These are phyloP conservation scores for Monosporascus sp. DNA, from an alignment of 2,329 filamentous ascomycete species.

Conservation along the genomic window DNA sequence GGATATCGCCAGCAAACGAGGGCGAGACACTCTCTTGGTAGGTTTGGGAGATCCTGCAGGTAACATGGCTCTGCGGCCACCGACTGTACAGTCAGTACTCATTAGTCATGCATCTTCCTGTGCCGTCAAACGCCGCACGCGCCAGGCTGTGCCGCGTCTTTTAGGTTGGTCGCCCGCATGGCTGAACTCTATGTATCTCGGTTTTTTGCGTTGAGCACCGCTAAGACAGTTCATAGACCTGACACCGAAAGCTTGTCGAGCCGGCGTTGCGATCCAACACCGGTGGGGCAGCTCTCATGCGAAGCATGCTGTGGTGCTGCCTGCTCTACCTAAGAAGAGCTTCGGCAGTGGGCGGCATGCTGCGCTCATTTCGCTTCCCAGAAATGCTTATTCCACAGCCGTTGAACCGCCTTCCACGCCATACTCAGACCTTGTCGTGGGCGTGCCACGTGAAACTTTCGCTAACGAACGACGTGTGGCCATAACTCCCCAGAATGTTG, in stretches of 20 bases:
- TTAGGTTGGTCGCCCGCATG: constrained; percentile 22
- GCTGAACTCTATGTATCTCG: constrained; percentile 3
- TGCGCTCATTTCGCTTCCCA: constrained; percentile 15
- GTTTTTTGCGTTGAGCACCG: constrained; percentile 16
- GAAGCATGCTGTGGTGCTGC: constrained; percentile 23
- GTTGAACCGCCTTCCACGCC: constrained; percentile 45
- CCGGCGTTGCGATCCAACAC: constrained; percentile 13
- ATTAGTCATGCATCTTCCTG: constrained; percentile 21
- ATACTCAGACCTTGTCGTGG: constrained; percentile 68
- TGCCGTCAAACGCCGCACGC: constrained; percentile 18
- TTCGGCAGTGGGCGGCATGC: constrained; percentile 12
- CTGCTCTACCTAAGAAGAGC: constrained; percentile 18
- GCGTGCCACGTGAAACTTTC: constrained; percentile 74
- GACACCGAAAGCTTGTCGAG: constrained; percentile 11
- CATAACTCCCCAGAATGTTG: constrained; percentile 77
- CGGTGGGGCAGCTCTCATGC: constrained; percentile 22
- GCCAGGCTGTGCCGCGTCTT: constrained; percentile 19
- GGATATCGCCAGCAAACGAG: not conserved
- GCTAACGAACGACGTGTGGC: constrained; percentile 77
- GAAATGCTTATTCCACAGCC: constrained; percentile 25
- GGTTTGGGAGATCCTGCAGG: constrained; percentile 17
- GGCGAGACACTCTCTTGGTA: not conserved
- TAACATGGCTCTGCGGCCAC: constrained; percentile 11
- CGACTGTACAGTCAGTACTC: constrained; percentile 26
- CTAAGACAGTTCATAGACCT: constrained; percentile 18